Evolutionary conservation across 345 rosid genomes (phyloP).

Genomic region (Eucalyptus paniculata): DNA sequence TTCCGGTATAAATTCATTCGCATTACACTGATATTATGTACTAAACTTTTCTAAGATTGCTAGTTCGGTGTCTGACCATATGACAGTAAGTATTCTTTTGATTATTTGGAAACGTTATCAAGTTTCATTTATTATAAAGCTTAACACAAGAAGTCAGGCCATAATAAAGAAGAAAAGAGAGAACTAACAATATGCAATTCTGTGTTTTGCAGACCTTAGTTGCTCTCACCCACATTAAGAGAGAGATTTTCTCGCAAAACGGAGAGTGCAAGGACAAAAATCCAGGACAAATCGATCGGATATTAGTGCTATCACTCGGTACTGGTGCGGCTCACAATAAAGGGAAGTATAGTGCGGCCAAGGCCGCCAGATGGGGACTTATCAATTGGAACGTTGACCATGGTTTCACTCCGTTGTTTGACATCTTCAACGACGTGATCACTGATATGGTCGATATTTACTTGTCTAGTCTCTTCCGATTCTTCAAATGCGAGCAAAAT

Average conservation of each 20-base stretch:
- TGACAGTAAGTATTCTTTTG: neutral
- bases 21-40: neutral
- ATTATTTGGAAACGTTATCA: neutral
- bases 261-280: neutral
- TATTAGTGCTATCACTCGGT: neutral
- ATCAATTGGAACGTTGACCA: neutral
- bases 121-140: neutral
- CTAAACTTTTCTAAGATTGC: neutral
- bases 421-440: neutral
- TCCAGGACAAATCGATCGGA: neutral
- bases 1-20: neutral
- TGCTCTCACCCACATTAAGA: neutral
- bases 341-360: neutral
- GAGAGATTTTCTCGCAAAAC: neutral
- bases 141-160: neutral
- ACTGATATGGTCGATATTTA: neutral
- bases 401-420: neutral
- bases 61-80: neutral
- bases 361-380: neutral
- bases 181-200: neutral
- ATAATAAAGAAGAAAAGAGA: neutral
- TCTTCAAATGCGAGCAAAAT: neutral
- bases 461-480: neutral
- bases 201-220: neutral
- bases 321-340: constrained; percentile 1